phyloP scores from a whole-genome alignment of 805 yeast genomes.

The Ogataea allantospora region DNA sequence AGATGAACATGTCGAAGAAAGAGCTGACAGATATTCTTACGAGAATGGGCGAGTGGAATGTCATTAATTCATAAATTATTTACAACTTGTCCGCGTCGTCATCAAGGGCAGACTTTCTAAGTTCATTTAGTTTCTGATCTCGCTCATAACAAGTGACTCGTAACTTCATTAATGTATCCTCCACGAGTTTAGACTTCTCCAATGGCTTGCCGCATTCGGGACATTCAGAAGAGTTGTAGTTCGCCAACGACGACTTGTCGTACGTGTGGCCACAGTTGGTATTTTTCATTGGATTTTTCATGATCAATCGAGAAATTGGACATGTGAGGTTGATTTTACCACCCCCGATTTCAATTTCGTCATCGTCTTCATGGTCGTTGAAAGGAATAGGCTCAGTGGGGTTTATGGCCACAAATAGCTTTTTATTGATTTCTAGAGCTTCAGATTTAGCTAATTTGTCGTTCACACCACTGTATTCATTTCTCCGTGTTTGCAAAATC shows the following conservation, averaged over 20 bases:
- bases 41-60: conserved; percentile 46
- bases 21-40: conserved; percentile 53
- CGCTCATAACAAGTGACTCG: conserved; percentile 45
- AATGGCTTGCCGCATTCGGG: conserved; percentile 54
- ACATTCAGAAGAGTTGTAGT: conserved; percentile 42
- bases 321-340: conserved; percentile 68
- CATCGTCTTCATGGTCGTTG: conserved; percentile 38
- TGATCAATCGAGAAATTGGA: conserved; percentile 57
- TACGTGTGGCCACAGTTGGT: conserved; percentile 59
- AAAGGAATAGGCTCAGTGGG: conserved; percentile 66
- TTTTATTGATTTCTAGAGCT: conserved; percentile 34
- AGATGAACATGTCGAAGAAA: conserved; percentile 51
- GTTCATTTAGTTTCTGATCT: conserved; percentile 20
- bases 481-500: neutral
- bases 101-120: conserved; percentile 16
- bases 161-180: conserved; percentile 54
- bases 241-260: conserved; percentile 46
- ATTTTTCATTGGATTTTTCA: conserved; percentile 55
- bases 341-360: conserved; percentile 65
- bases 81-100: conserved; percentile 21
- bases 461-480: conserved; percentile 7
- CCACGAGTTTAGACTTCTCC: conserved; percentile 35
- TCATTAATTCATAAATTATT: conserved; percentile 35
- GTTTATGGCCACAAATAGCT: conserved; percentile 48
- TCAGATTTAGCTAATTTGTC: conserved; percentile 8